Base-by-base conservation (phyloP, 208 protist genomes). In the Porcisia deanei region DNA sequence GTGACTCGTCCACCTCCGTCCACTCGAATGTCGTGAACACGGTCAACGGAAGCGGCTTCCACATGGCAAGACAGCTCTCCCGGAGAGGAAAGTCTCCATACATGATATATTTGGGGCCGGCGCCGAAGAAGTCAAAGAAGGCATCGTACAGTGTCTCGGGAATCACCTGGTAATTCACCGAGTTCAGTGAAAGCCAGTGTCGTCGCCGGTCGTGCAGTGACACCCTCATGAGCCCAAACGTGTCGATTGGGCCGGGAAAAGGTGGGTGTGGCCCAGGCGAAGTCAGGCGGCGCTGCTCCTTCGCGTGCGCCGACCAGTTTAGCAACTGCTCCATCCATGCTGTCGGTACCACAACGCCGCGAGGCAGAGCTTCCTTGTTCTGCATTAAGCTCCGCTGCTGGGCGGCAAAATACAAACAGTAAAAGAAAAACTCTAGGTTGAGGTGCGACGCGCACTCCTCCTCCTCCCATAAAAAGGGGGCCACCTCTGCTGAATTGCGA, bases 101-200 rank as follows among this genome's bases (percentile, higher is more conserved):
- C 39, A 85, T 68, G 16, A 85, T 73, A 77, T 92, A 93, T 78
- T 89, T 88, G 43, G 90, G 88, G 0, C 92, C 92, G 18, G 84
- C 67, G 16, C 88, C 92, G 66, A 96, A 96, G 47, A 82, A 75
- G 45, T 75, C 71, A 57, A 77, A 83, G 37, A 93, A 72, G 30
- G 84, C 79, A 58, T 93, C 80, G 74, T 91, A 96, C 10, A 96
- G 75, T 49, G 84, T 79, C 68, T 92, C 88, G 20, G 92, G 89
- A 47, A 96, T 81, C 30, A 94, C 85, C 70, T 96, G 88, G 55
- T 76, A 83, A 47, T 47, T 65, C 16, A 61, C 67, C 1, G 71
- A 59, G 65, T 84, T 77, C 1, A 67, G 49, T 6, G 81, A 58
- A 54, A 91, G 74, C 84, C 84, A 88, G 72, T 92, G 88, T 25